These are phyloP conservation scores for Blumeriella jaapii DNA, from an alignment of 2,329 filamentous ascomycete genomes.

Conservation along the genomic window DNA sequence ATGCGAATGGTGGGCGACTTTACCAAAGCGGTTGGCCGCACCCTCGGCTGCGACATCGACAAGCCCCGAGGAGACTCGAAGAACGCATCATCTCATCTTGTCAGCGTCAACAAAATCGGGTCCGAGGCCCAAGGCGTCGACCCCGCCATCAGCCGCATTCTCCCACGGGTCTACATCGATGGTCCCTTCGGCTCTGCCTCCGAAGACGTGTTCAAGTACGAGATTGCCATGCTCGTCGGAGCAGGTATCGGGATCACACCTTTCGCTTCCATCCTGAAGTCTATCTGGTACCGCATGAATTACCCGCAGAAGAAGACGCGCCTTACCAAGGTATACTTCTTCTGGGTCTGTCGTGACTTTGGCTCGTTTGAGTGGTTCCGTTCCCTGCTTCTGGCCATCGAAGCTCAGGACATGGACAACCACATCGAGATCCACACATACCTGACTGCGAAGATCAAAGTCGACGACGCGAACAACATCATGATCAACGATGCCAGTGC, in stretches of 20 bases:
- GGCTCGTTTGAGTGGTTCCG: conserved; percentile 86
- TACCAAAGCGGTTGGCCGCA: conserved; percentile 55
- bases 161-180: conserved; percentile 73
- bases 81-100: conserved; percentile 50
- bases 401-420: conserved; percentile 73
- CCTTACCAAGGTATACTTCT: conserved; percentile 80
- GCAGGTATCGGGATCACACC: conserved; percentile 81
- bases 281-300: conserved; percentile 90
- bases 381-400: conserved; percentile 71
- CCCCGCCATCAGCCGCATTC: conserved; percentile 57
- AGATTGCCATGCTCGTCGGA: conserved; percentile 66
- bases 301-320: conserved; percentile 71
- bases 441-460: conserved; percentile 76
- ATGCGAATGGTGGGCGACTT: conserved; percentile 77
- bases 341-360: conserved; percentile 85
- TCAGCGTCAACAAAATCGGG: conserved; percentile 51
- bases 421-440: conserved; percentile 86
- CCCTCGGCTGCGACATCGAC: conserved; percentile 66
- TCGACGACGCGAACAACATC: conserved; percentile 78
- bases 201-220: conserved; percentile 84
- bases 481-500: conserved; percentile 86
- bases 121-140: conserved; percentile 42
- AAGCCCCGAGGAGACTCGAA: conserved; percentile 36
- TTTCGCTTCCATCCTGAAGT: conserved; percentile 78
- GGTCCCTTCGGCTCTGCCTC: conserved; percentile 79